phyloP scores from a whole-genome alignment of 2,329 filamentous ascomycete species.

The Penicillium sp. region DNA sequence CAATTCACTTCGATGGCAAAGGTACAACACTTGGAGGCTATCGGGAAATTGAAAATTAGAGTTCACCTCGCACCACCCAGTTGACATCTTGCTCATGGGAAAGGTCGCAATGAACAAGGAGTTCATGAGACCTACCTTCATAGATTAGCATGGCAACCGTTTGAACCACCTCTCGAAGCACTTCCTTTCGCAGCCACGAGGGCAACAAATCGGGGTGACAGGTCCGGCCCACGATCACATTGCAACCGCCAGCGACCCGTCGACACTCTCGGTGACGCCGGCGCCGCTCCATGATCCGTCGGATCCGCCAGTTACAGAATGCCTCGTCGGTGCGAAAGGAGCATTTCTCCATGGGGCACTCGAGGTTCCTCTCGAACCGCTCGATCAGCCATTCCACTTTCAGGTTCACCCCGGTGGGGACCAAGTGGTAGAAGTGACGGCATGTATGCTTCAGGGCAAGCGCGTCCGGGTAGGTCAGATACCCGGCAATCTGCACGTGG shows the following conservation, averaged over 20 bases:
- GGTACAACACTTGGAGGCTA: too few species aligned
- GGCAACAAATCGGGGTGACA: conserved; percentile 28
- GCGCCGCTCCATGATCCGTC: conserved; percentile 38
- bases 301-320: conserved; percentile 39
- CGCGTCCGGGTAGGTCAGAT: conserved; percentile 64
- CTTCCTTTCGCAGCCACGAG: conserved; percentile 24
- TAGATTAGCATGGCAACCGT: conserved; percentile 8
- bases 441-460: conserved; percentile 63
- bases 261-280: conserved; percentile 38
- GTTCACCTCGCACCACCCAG: too few species aligned
- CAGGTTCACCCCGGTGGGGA: conserved; percentile 59
- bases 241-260: conserved; percentile 27
- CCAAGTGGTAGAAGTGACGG: conserved; percentile 57
- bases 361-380: conserved; percentile 56
- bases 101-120: too few species aligned
- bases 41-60: too few species aligned
- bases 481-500: conserved; percentile 56
- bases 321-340: conserved; percentile 38
- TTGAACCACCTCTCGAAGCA: conserved; percentile 12
- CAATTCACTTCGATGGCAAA: too few species aligned
- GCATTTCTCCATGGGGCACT: conserved; percentile 54
- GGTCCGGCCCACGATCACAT: conserved; percentile 33
- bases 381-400: conserved; percentile 66
- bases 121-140: conserved; percentile 26
- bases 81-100: too few species aligned